Evolutionary conservation across 495 filamentous ascomycete genomes (phyloP), one percentile per base, ranked within the genome.

Genomic region (Neurospora sp.): DNA sequence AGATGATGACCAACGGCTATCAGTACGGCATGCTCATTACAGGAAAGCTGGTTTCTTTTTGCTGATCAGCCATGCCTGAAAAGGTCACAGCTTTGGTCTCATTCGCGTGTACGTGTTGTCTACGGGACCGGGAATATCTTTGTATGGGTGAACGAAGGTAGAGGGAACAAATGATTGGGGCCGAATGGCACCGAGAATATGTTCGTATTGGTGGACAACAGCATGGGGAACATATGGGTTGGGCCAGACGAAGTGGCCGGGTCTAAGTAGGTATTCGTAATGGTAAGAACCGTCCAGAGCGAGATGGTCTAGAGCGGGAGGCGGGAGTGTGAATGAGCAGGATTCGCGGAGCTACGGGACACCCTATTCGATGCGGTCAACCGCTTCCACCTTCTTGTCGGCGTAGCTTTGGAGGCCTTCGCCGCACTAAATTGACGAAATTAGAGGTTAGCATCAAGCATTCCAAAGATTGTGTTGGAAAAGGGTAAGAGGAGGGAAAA

Each of bases 361-460:
- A 62, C 6, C 11, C 54, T 62, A 62, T 31, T 62, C 54, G 4
- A 62, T 62, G 12, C 54, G 54, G 54, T 62, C 54, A 18, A 31
- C 54, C 54, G 54, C 14, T 27, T 3, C 23, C 12, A 27, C 12
- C 12, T 7, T 8, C 78, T 90, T 88, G 69, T 88, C 91, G 75
- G 89, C 88, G 73, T 94, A 84, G 74, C 91, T 90, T 44, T 93
- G 90, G 18, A 99, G 88, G 70, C 94, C 94, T 83, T 99, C 96
- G 75, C 96, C 96, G 73, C 90, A 93, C 94, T 97, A 76, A 79
- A 27, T 35, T 31, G 23, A 69, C 48, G 8, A 9, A 69, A 40
- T 37, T 72, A 73, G 70, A 23, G 74, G 81, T 86, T 79, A 85
- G 82, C 70, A 72, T 76, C 23, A 40, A n/a, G 18, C 7, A 31